Conservation (phyloP, 1,284 basidiomycete species). For the Leccinum laetum region DNA sequence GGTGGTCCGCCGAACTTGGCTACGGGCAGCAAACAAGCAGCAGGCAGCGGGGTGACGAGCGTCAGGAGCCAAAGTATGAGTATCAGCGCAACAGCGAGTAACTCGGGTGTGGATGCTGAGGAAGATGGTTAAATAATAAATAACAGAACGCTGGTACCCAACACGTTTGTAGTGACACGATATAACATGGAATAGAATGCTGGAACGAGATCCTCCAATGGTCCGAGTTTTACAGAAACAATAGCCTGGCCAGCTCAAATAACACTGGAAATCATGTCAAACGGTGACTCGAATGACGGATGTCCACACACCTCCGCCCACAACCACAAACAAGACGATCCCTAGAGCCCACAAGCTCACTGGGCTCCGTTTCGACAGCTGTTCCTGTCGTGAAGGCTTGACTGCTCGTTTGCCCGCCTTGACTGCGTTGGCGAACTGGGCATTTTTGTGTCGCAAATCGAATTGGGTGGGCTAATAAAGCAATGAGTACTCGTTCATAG, state of each 20-base stretch:
- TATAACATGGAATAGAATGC: constrained; percentile 4
- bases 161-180: constrained; percentile 17
- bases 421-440: constrained; percentile 71
- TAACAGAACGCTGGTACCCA: constrained; percentile 22
- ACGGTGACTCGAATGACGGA: constrained; percentile 1
- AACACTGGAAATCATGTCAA: constrained; percentile 47
- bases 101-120: constrained; percentile 39
- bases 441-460: constrained; percentile 77
- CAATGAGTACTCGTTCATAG: background rate
- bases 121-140: constrained; percentile 31
- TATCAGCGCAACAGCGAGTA: constrained; percentile 45
- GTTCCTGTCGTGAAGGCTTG: constrained; percentile 70
- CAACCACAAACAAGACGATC: constrained; percentile 66
- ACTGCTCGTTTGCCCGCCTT: constrained; percentile 72
- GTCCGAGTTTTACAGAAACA: constrained; percentile 55
- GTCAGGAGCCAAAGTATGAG: constrained; percentile 56
- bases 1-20: constrained; percentile 22
- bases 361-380: constrained; percentile 67
- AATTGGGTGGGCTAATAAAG: constrained; percentile 61
- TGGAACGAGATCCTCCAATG: background rate
- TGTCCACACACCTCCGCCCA: constrained; percentile 61
- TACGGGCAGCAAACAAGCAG: constrained; percentile 18
- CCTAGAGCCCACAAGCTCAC: constrained; percentile 71
- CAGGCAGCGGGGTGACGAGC: constrained; percentile 31
- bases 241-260: constrained; percentile 65